These are phyloP conservation scores for Heterobasidion occidentale DNA, from an alignment of 1,284 basidiomycete genomes.

Conservation along the genomic window DNA sequence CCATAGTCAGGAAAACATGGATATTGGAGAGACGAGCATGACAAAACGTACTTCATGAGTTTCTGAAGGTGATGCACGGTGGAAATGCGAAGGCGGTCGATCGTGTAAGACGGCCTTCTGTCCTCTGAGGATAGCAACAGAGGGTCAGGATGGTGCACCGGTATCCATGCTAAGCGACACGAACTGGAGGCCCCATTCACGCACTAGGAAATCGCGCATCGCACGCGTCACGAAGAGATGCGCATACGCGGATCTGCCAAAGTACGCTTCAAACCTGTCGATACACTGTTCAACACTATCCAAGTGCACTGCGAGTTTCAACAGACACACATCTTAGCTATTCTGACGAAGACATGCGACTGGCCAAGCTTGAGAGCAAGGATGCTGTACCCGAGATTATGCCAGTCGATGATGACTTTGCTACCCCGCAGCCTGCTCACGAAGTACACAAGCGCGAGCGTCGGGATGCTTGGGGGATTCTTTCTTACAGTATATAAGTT, in stretches of 20 bases:
- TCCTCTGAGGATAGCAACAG: constrained; percentile 43
- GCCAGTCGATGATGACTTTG: constrained; percentile 97
- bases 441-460: constrained; percentile 80
- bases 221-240: constrained; percentile 94
- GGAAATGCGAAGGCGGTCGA: constrained; percentile 80
- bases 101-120: constrained; percentile 78
- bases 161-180: constrained; percentile 21
- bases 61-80: constrained; percentile 58
- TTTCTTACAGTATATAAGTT: constrained; percentile 26
- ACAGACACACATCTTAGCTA: constrained; percentile 60
- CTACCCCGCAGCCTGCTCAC: constrained; percentile 62
- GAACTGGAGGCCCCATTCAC: constrained; percentile 74
- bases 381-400: constrained; percentile 95
- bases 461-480: constrained; percentile 97
- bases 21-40: constrained; percentile 9
- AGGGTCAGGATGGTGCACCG: constrained; percentile 6
- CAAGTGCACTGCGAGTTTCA: neutral
- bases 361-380: constrained; percentile 76
- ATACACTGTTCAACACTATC: neutral
- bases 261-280: constrained; percentile 72
- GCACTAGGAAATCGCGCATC: constrained; percentile 67
- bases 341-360: constrained; percentile 59
- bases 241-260: constrained; percentile 76
- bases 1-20: constrained; percentile 10
- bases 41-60: constrained; percentile 56